Evolutionary conservation across 768 basidiomycete species (phyloP).

Genomic region (Kwoniella sp.): DNA sequence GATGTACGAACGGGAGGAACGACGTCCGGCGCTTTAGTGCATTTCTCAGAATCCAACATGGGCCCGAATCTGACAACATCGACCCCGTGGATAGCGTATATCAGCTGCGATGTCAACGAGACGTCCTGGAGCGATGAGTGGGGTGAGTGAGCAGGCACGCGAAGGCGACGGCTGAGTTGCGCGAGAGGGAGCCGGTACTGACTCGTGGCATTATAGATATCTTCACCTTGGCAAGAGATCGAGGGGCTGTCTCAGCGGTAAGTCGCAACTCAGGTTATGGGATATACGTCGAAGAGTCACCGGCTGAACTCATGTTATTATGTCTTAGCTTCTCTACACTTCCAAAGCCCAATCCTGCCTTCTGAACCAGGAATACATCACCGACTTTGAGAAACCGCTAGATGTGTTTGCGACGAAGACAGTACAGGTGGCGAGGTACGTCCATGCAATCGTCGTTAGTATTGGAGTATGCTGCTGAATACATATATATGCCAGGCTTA

Average conservation of each 20-base stretch:
- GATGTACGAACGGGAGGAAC: conserved; percentile 50
- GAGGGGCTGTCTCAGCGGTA: conserved; percentile 80
- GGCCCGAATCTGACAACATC: conserved; percentile 59
- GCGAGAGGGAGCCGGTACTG: neutral
- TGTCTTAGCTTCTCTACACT: conserved; percentile 76
- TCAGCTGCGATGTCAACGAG: conserved; percentile 78
- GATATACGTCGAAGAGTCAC: neutral
- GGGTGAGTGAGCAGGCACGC: conserved; percentile 41
- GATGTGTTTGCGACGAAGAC: conserved; percentile 65
- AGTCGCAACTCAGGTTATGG: conserved; percentile 52
- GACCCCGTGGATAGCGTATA: conserved; percentile 89
- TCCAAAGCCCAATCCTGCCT: conserved; percentile 70
- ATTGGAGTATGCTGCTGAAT: conserved; percentile 11
- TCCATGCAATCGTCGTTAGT: conserved; percentile 12
- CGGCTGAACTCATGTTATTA: too few species aligned
- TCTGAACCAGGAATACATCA: conserved; percentile 72
- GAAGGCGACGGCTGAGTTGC: neutral
- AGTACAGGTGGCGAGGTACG: conserved; percentile 63
- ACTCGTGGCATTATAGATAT: conserved; percentile 61
- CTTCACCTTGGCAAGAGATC: conserved; percentile 75
- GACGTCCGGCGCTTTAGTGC: conserved; percentile 76
- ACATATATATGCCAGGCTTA: conserved; percentile 58
- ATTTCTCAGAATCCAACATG: conserved; percentile 71
- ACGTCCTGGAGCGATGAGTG: conserved; percentile 61
- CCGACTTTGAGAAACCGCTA: conserved; percentile 63